Evolutionary conservation across 345 rosid species (phyloP), one percentile per base, ranked within the genome.

Genomic region (Viola odorata): DNA sequence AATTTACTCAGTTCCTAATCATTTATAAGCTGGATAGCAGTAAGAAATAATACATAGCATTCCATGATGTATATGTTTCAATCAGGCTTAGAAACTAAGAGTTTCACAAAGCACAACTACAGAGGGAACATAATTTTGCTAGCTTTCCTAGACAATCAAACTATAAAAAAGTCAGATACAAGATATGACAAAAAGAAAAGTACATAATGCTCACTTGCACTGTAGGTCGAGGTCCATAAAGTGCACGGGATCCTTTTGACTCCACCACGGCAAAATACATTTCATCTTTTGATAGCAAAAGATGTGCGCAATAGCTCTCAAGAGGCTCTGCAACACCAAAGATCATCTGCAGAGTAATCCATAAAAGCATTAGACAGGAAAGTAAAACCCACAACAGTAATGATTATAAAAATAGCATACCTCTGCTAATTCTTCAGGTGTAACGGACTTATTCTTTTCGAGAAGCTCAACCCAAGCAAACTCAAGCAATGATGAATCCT

Each of bases 401-500:
- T 6, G 11, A 53, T 23, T 4, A 13, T 4, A n/a, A 53, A 14
- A 8, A 37, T 8, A 53, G 6, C 23, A 58, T 84, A 92, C 98
- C 98, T 89, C 90, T 0, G 98, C 98, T 66, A 92, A 71, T 65
- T 85, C 97, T 82, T 84, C 95, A 7, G 86, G 75, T 6, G 95
- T 87, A 61, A 89, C 90, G 15, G 96, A 77, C 61, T 80, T 84
- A 68, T 89, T 89, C 71, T 83, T 79, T 77, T 92, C 97, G 64
- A 87, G 90, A 59, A 92, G 91, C 82, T 92, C 98, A 10, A 71
- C 73, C 98, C 98, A 92, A 69, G 98, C 98, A 66, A 87, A 84
- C 88, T 92, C 97, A 41, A 92, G 79, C 68, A 92, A 66, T 41
- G 95, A 68, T 13, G 86, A 80, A 71, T 89, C 98, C 98, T 92